These are phyloP conservation scores for Aspergillus luchuensis DNA, from an alignment of 2,329 filamentous ascomycete genomes.

Conservation along the genomic window DNA sequence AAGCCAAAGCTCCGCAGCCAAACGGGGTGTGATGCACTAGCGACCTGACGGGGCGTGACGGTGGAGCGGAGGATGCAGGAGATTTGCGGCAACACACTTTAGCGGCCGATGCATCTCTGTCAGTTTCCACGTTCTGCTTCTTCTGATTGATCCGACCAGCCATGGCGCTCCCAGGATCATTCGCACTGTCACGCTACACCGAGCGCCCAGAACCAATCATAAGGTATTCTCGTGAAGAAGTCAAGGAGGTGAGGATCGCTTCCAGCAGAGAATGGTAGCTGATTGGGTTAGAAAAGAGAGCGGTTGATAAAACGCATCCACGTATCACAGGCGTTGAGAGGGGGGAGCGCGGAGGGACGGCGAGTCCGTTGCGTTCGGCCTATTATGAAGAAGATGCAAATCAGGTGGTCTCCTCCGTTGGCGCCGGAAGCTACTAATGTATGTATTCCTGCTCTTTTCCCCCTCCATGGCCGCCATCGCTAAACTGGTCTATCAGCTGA, in stretches of 20 bases:
- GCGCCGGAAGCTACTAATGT: constrained; percentile 15
- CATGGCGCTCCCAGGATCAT: neutral
- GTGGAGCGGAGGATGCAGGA: constrained; percentile 22
- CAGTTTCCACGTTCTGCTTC: constrained; percentile 7
- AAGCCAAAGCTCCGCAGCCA: constrained; percentile 9
- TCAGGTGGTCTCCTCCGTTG: constrained; percentile 20
- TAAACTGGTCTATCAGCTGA: neutral
- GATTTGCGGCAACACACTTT: constrained; percentile 24
- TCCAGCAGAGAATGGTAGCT: neutral
- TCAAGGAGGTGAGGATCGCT: constrained; percentile 11
- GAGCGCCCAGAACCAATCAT: constrained; percentile 15
- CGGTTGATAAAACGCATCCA: constrained; percentile 15
- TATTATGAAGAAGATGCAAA: constrained; percentile 1
- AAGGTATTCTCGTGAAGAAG: constrained; percentile 20
- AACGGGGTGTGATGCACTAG: constrained; percentile 12
- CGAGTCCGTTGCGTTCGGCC: neutral
- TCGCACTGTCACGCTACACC: constrained; percentile 1
- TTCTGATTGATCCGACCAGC: constrained; percentile 17
- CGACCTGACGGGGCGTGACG: constrained; percentile 20
- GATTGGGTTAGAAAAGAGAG: constrained; percentile 17
- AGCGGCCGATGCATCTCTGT: constrained; percentile 20
- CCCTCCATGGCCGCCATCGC: constrained; percentile 10
- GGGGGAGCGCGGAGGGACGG: constrained; percentile 8
- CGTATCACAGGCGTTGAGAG: constrained; percentile 11
- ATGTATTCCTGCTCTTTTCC: constrained; percentile 17